Base-by-base conservation (phyloP, 169 alveolate genomes). In the Plasmodium blacklocki region DNA sequence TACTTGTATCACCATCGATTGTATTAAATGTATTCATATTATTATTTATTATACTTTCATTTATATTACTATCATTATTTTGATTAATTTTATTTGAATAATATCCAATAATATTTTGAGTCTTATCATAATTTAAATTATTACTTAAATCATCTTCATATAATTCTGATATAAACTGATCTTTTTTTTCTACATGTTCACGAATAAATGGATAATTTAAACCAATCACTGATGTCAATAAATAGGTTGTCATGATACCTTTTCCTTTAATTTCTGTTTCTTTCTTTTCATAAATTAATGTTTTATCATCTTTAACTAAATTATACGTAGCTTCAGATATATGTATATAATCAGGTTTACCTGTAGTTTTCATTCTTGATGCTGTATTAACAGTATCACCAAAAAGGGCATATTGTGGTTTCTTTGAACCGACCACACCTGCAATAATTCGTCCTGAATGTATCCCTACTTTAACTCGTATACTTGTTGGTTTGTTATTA, bases 351-450 rank as follows among this genome's bases (percentile, higher is more conserved):
- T 94, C 96, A 0, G 94, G 95, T 71, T 92, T 94, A 1, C 97
- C 98, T 0, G 97, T 96, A 9, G 95, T 90, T 88, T 96, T 95
- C 98, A 98, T 98, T 89, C 99, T 94, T 54, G 98, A 95, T 21
- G 99, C 98, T 4, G 99, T 98, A 93, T 98, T 98, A 2, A 98
- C 99, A 8, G 99, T 97, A 92, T 98, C 99, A 12, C 99, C 99
- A 73, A 98, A 97, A 73, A 98, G 95, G 19, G 99, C 97, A 94
- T 97, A 98, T 94, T 98, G 98, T 9, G 99, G 99, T 86, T 97
- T 98, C 91, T 97, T 98, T 14, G 97, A 96, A 9, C 99, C 99
- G 0, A 98, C 99, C n/a, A 98, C 99, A 3, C 99, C 99, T 0
- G 99, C 98, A 49, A 98, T 97, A 11, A 97, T 99, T 71, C 96